Evolutionary conservation across 106 monocot species (phyloP).

Genomic region (Phalaenopsis aphrodite): DNA sequence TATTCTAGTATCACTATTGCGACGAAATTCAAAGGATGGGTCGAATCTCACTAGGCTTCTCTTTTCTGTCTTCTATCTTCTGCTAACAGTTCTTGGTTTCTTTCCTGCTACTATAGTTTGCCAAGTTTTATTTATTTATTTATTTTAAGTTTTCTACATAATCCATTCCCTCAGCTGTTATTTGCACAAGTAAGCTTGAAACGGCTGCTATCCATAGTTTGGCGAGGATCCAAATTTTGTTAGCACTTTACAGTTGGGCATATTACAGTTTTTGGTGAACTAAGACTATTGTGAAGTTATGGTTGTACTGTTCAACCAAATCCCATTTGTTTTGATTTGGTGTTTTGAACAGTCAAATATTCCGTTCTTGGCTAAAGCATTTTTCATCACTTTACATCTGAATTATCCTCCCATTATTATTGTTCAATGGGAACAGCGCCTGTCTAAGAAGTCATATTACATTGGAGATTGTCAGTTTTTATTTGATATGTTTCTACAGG

Average conservation of each 20-base stretch:
- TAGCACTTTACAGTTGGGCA: not conserved
- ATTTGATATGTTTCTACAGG: not conserved
- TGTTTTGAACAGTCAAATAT: not conserved
- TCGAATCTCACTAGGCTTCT: too few relatives aligned
- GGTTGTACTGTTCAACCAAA: not conserved
- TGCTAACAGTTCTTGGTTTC: too few relatives aligned
- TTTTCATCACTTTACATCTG: not conserved
- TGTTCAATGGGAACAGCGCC: not conserved
- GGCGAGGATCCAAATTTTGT: not conserved
- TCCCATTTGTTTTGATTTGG: not conserved
- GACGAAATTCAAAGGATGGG: too few relatives aligned
- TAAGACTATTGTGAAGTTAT: not conserved
- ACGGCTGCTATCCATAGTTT: not conserved
- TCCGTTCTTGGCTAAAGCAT: not conserved
- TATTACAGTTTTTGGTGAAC: not conserved
- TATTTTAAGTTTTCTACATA: not conserved
- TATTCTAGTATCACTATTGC: too few relatives aligned
- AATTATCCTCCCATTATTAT: not conserved
- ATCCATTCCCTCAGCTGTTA: constrained; percentile 4
- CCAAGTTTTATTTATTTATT: too few relatives aligned
- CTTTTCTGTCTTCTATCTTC: too few relatives aligned
- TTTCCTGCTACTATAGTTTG: too few relatives aligned
- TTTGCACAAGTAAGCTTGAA: not conserved
- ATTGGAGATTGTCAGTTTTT: not conserved
- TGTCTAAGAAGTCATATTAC: not conserved